phyloP scores from a whole-genome alignment of 2,329 filamentous ascomycete genomes.

The Botryotinia calthae region DNA sequence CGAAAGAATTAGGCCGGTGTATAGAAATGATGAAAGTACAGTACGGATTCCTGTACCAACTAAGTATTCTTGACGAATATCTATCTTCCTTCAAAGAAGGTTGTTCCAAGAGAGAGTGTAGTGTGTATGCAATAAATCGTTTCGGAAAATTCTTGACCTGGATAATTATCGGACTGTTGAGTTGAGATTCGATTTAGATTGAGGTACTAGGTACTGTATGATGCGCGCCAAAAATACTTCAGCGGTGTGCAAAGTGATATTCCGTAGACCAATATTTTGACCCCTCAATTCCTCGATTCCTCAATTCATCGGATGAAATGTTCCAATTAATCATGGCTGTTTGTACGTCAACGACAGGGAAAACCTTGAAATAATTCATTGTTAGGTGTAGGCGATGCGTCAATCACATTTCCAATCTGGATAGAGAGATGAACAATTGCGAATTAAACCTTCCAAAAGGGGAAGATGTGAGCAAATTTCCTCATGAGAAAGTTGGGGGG shows the following conservation, averaged over 20 bases:
- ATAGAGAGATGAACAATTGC: neutral
- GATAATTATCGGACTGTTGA: conserved; percentile 3
- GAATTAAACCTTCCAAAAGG: neutral
- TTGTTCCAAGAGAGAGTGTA: neutral
- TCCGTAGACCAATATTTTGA: neutral
- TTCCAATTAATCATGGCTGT: neutral
- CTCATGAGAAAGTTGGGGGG: conserved; percentile 10
- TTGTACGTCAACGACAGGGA: conserved; percentile 1
- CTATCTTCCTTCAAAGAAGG: neutral
- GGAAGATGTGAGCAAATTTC: conserved; percentile 8
- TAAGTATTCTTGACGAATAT: neutral
- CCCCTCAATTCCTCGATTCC: neutral
- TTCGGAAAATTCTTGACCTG: neutral
- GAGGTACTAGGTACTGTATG: neutral
- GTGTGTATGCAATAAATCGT: neutral
- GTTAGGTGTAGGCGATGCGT: neutral
- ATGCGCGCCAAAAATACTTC: neutral
- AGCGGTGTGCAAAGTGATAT: conserved; percentile 13
- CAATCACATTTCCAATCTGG: neutral
- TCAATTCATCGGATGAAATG: neutral
- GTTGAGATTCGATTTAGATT: neutral
- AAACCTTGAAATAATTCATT: neutral
- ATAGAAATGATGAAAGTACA: neutral
- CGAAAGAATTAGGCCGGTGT: neutral
- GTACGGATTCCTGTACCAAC: neutral